These are phyloP conservation scores for Chaetomium globosum DNA, from an alignment of 2,329 filamentous ascomycete genomes.

Conservation along the genomic window DNA sequence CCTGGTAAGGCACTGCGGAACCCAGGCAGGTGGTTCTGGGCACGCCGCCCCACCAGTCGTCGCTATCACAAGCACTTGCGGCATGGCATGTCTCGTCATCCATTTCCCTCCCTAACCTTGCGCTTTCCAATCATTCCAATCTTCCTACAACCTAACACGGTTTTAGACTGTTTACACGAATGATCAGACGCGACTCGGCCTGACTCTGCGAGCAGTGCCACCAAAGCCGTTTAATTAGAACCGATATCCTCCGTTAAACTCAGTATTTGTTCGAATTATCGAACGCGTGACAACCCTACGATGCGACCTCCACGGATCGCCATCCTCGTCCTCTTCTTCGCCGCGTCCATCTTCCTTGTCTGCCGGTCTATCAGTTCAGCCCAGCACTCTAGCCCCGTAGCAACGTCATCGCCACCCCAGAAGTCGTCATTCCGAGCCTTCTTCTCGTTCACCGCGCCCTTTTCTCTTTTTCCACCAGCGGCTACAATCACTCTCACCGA, in stretches of 20 bases:
- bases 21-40: conserved; percentile 12
- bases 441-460: conserved; percentile 73
- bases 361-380: conserved; percentile 55
- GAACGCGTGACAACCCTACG: conserved; percentile 36
- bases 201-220: conserved; percentile 28
- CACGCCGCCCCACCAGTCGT: conserved; percentile 14
- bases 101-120: neutral
- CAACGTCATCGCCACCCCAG: conserved; percentile 27
- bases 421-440: conserved; percentile 57
- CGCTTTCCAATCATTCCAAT: conserved; percentile 9
- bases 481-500: conserved; percentile 95
- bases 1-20: conserved; percentile 5
- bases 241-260: neutral
- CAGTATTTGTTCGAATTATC: neutral
- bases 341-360: conserved; percentile 58
- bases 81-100: conserved; percentile 14
- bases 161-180: conserved; percentile 18
- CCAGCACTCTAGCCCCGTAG: conserved; percentile 38
- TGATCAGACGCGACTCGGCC: conserved; percentile 26
- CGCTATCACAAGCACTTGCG: conserved; percentile 17
- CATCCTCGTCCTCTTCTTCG: conserved; percentile 57
- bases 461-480: conserved; percentile 90
- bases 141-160: neutral
- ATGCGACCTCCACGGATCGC: conserved; percentile 60
- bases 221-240: conserved; percentile 1